These are phyloP conservation scores for Astragalus glycyphyllos DNA, from an alignment of 306 rosid genomes.

Conservation along the genomic window DNA sequence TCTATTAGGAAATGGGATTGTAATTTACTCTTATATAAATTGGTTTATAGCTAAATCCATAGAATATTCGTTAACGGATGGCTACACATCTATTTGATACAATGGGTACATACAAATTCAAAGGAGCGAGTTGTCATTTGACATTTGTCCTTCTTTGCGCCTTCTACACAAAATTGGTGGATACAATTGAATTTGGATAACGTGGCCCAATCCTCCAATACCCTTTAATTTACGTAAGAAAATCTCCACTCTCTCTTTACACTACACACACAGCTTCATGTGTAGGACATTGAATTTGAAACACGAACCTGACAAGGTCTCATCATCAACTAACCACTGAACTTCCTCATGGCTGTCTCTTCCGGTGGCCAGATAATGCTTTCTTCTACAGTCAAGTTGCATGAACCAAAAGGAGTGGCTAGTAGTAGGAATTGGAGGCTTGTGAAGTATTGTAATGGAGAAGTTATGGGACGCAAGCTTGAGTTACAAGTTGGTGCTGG, in stretches of 20 bases:
- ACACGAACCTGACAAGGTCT: constrained; percentile 27
- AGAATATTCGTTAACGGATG: constrained; percentile 37
- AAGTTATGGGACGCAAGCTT: constrained; percentile 49
- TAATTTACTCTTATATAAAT: no score
- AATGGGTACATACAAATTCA: not conserved
- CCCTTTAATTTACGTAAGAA: constrained; percentile 8
- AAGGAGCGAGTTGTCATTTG: constrained; percentile 39
- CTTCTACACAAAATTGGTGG: constrained; percentile 44
- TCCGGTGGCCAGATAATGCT: constrained; percentile 44
- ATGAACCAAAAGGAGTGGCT: constrained; percentile 30
- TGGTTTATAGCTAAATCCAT: not conserved
- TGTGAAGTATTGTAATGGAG: constrained; percentile 43
- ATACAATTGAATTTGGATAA: constrained; percentile 48
- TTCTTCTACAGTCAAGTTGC: constrained; percentile 38
- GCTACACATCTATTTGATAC: no score
- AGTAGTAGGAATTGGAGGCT: constrained; percentile 28
- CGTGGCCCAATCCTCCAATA: constrained; percentile 45
- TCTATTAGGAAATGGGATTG: no score
- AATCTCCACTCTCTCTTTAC: constrained; percentile 5
- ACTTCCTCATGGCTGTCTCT: constrained; percentile 30
- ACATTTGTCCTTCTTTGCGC: not conserved
- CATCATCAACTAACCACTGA: not conserved
- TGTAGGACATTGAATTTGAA: constrained; percentile 9
- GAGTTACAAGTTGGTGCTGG: not conserved
- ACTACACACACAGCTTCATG: constrained; percentile 40